Evolutionary conservation across 1,139 yeast species (phyloP).

Genomic region (Blastobotrys serpentis): DNA sequence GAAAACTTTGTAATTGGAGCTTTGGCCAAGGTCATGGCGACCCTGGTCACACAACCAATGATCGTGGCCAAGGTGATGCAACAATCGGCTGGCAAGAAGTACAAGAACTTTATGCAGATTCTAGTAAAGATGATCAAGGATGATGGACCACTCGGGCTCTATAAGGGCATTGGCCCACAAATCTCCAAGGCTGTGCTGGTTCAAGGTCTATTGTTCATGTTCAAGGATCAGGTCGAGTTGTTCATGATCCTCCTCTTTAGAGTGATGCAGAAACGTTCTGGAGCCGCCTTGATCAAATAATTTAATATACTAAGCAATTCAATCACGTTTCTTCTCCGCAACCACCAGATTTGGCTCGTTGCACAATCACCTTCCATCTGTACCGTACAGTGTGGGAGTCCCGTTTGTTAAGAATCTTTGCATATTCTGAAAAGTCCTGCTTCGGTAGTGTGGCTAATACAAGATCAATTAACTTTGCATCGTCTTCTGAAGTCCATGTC

Average conservation of each 20-base stretch:
- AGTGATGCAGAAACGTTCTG: conserved; percentile 20
- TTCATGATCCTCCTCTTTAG: conserved; percentile 38
- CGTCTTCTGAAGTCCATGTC: conserved; percentile 37
- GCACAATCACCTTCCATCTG: conserved; percentile 36
- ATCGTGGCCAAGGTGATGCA: conserved; percentile 82
- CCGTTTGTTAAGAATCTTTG: conserved; percentile 34
- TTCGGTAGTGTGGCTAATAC: conserved; percentile 35
- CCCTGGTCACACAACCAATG: conserved; percentile 78
- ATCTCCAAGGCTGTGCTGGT: conserved; percentile 78
- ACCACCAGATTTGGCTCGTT: conserved; percentile 35
- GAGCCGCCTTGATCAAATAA: conserved; percentile 4
- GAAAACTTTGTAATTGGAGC: conserved; percentile 77
- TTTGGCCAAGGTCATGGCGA: conserved; percentile 76
- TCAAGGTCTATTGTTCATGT: conserved; percentile 82
- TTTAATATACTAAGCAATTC: not conserved
- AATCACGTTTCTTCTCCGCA: conserved; percentile 25
- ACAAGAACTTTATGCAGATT: conserved; percentile 54
- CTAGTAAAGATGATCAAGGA: conserved; percentile 48
- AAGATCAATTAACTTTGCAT: conserved; percentile 32
- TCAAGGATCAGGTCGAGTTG: conserved; percentile 59
- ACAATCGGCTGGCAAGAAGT: conserved; percentile 50
- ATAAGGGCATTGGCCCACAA: conserved; percentile 83
- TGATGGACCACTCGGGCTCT: conserved; percentile 57
- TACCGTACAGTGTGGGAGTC: conserved; percentile 38
- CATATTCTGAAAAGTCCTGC: conserved; percentile 36